Conservation (phyloP, 495 filamentous ascomycete genomes). For the Aspergillus diversus region DNA sequence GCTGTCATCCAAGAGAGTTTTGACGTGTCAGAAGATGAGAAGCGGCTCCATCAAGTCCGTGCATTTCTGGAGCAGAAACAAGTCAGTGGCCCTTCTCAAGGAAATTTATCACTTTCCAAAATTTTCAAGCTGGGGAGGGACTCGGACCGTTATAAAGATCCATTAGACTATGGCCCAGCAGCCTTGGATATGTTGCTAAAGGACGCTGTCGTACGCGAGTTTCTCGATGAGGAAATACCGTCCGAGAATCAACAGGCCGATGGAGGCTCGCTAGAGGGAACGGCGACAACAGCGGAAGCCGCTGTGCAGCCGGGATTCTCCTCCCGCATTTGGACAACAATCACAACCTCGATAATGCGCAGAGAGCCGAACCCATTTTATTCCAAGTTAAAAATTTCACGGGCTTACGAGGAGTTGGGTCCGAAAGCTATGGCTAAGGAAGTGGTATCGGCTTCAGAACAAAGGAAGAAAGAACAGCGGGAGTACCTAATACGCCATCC, state of each 20-base stretch:
- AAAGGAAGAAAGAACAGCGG: slow-evolving; percentile 82
- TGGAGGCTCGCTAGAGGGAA: slow-evolving; percentile 28
- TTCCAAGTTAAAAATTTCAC: slow-evolving; percentile 73
- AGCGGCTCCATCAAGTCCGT: slow-evolving; percentile 92
- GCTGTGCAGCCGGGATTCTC: slow-evolving; percentile 55
- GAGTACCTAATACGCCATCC: slow-evolving; percentile 88
- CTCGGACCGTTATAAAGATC: slow-evolving; percentile 69
- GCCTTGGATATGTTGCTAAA: slow-evolving; percentile 95
- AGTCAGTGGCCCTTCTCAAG: slow-evolving; percentile 63
- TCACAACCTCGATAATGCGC: slow-evolving; percentile 56
- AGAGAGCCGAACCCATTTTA: slow-evolving; percentile 95
- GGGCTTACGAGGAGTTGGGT: slow-evolving; percentile 75
- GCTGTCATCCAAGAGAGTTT: slow-evolving; percentile 99
- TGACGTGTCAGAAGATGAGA: slow-evolving; percentile 98
- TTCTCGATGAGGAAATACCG: slow-evolving; percentile 71
- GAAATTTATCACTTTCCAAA: slow-evolving; percentile 82
- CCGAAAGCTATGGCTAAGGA: slow-evolving; percentile 86
- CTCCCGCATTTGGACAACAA: slow-evolving; percentile 59
- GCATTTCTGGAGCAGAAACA: slow-evolving; percentile 92
- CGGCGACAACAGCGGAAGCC: slow-evolving; percentile 31
- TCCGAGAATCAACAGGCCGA: slow-evolving; percentile 31
- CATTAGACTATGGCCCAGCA: slow-evolving; percentile 83
- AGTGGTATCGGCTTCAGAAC: slow-evolving; percentile 79
- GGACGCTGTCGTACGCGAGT: slow-evolving; percentile 91
- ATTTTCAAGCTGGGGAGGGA: slow-evolving; percentile 81